Conservation (phyloP, 352 stramenopile genomes). For the Phytopythium kandeliae region DNA sequence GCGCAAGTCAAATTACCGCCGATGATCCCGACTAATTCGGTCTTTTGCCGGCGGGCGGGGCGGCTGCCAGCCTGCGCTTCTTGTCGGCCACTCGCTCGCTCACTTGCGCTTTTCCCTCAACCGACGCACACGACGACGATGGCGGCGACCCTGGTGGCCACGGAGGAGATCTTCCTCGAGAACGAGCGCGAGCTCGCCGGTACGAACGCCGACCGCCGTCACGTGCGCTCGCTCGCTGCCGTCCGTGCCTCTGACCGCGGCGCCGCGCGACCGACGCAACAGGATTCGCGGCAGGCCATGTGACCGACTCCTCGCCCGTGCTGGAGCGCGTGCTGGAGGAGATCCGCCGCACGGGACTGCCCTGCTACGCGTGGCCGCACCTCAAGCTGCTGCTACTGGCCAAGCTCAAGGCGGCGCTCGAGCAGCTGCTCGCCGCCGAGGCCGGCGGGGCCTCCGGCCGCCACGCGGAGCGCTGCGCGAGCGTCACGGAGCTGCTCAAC, state of each 20-base stretch:
- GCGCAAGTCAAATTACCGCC: background rate
- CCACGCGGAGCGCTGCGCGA: constrained; percentile 48
- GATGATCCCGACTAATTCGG: background rate
- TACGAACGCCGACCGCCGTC: constrained; percentile 10
- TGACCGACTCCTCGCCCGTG: constrained; percentile 36
- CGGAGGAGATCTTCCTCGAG: constrained; percentile 51
- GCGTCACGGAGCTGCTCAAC: constrained; percentile 49
- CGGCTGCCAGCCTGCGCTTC: background rate
- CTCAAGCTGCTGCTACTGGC: constrained; percentile 56
- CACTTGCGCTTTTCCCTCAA: background rate
- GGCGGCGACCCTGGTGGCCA: constrained; percentile 1
- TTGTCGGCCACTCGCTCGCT: background rate
- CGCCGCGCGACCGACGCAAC: background rate
- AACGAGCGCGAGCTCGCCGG: constrained; percentile 67
- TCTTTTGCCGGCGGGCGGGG: no score
- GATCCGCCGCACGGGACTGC: constrained; percentile 59
- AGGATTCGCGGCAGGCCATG: constrained; percentile 51
- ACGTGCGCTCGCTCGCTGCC: background rate
- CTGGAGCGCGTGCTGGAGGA: constrained; percentile 62
- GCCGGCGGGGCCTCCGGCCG: constrained; percentile 10
- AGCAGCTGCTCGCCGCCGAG: constrained; percentile 46
- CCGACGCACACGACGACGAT: background rate
- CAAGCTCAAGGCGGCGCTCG: constrained; percentile 51
- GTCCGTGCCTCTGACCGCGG: no score
- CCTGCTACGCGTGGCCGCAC: constrained; percentile 67